Percentiles rank a stretch among this genome's conserved stretches.
These are phyloP conservation scores for Phylloporus sp. DNA, from an alignment of 768 basidiomycete genomes.

Conservation along the genomic window DNA sequence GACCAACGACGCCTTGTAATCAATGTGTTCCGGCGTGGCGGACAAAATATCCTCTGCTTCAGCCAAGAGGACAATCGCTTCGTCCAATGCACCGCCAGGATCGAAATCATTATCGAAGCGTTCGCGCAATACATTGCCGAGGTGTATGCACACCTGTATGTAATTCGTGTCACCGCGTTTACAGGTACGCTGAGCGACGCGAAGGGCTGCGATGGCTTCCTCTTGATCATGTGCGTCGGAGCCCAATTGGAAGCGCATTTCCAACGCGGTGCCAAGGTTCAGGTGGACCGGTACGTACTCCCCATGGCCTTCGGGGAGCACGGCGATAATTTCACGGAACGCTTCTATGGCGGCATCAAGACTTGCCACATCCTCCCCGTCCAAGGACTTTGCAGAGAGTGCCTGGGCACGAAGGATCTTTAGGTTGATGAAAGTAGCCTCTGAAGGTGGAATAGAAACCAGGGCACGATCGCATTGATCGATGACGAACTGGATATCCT, in stretches of 20 bases:
- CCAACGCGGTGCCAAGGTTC: constrained; percentile 18
- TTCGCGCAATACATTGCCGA: constrained; percentile 14
- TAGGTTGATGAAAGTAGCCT: neutral
- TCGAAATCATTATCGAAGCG: constrained; percentile 7
- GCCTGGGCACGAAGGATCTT: constrained; percentile 14
- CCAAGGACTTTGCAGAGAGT: constrained; percentile 8
- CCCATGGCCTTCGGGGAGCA: constrained; percentile 10
- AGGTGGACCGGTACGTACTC: constrained; percentile 6
- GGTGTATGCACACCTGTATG: constrained; percentile 8
- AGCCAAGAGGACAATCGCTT: constrained; percentile 20
- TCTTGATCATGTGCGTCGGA: constrained; percentile 17
- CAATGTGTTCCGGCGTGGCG: neutral
- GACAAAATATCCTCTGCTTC: constrained; percentile 16
- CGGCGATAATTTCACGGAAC: constrained; percentile 12
- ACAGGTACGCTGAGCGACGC: constrained; percentile 9
- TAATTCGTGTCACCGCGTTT: constrained; percentile 8
- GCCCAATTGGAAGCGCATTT: constrained; percentile 9
- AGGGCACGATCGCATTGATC: constrained; percentile 20
- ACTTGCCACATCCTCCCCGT: constrained; percentile 5
- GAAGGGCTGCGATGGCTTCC: constrained; percentile 18
- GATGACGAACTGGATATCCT: constrained; percentile 18
- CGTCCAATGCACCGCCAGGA: constrained; percentile 17
- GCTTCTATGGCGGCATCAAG: constrained; percentile 9
- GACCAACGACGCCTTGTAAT: constrained; percentile 5
- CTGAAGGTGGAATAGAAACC: neutral